A percentile compares a stretch with the other conserved stretches of the same genome.
These are phyloP conservation scores for Penicillium coffeae DNA, from an alignment of 495 filamentous ascomycete species.

Conservation along the genomic window DNA sequence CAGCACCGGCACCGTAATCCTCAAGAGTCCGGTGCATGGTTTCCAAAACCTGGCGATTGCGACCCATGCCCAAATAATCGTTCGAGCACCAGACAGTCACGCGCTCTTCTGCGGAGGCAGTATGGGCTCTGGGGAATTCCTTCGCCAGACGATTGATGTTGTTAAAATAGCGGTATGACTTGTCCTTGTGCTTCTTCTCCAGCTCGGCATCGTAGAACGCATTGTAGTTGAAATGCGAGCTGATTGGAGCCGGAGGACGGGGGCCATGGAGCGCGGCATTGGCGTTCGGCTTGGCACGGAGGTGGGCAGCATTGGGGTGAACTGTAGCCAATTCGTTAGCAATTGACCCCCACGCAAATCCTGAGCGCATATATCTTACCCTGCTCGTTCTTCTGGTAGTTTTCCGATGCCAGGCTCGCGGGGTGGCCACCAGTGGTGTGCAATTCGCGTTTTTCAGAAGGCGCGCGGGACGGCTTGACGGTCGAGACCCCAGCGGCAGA, in stretches of 20 bases:
- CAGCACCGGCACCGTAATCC: slow-evolving; percentile 90
- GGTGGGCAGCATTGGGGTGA: slow-evolving; percentile 21
- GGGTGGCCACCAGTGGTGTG: slow-evolving; percentile 74
- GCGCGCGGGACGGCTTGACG: slow-evolving; percentile 30
- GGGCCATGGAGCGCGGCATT: slow-evolving; percentile 26
- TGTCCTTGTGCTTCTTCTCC: slow-evolving; percentile 99
- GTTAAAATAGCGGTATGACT: slow-evolving; percentile 99
- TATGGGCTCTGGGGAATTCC: slow-evolving; percentile 94
- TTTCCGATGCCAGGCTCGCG: slow-evolving; percentile 64
- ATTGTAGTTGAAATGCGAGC: slow-evolving; percentile 78
- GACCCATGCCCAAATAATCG: slow-evolving; percentile 96
- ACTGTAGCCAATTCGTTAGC: slow-evolving; percentile 17
- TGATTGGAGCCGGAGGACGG: slow-evolving; percentile 38
- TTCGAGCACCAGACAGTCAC: slow-evolving; percentile 99
- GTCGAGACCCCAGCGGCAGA: slow-evolving; percentile 32
- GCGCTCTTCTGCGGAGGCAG: slow-evolving; percentile 75
- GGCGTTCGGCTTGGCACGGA: slow-evolving; percentile 17
- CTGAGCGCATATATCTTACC: slow-evolving; percentile 38
- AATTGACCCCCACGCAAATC: neutral
- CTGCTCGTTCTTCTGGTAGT: slow-evolving; percentile 57
- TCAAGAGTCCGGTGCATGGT: slow-evolving; percentile 94
- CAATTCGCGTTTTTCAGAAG: slow-evolving; percentile 61
- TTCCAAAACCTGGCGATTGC: slow-evolving; percentile 81
- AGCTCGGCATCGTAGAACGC: slow-evolving; percentile 83
- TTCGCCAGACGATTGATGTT: slow-evolving; percentile 98